phyloP scores from a whole-genome alignment of 2,329 filamentous ascomycete genomes.

The Paecilomyces sp. region DNA sequence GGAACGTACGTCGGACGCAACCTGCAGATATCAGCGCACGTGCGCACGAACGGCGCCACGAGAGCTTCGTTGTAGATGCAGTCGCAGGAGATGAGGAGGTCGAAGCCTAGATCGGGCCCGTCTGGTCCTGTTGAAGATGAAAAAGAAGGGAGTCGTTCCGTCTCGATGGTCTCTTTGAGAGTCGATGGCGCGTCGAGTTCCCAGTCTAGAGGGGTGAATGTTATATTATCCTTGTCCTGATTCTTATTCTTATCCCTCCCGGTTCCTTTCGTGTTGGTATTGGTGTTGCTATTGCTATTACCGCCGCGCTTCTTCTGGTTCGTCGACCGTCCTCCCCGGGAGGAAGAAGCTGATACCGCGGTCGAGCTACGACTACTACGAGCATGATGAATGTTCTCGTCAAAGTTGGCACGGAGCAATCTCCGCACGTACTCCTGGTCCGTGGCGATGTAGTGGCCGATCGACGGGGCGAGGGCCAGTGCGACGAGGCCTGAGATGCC shows the following conservation, averaged over 20 bases:
- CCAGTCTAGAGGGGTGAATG: constrained; percentile 70
- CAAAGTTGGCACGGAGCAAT: constrained; percentile 68
- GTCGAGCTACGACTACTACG: no score
- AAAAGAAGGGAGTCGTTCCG: not conserved
- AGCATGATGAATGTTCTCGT: constrained; percentile 26
- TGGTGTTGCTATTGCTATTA: constrained; percentile 1
- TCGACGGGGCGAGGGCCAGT: constrained; percentile 55
- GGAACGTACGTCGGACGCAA: constrained; percentile 38
- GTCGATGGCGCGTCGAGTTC: constrained; percentile 47
- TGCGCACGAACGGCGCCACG: constrained; percentile 72
- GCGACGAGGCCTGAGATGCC: constrained; percentile 78
- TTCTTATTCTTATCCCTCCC: no score
- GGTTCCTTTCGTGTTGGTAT: constrained; percentile 5
- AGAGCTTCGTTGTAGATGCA: constrained; percentile 93
- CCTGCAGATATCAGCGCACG: constrained; percentile 67
- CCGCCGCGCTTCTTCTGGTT: no score
- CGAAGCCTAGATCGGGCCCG: constrained; percentile 45
- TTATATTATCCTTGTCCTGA: constrained; percentile 34
- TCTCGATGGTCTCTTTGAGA: constrained; percentile 29
- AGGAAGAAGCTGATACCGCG: not conserved
- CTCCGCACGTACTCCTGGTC: constrained; percentile 82
- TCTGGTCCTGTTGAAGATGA: not conserved
- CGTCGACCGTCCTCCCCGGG: not conserved
- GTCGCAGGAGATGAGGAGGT: constrained; percentile 77
- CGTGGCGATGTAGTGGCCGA: constrained; percentile 67